Evolutionary conservation across 208 protist genomes (phyloP), one percentile per base, ranked within the genome.

Genomic region (Leishmania lainsoni): DNA sequence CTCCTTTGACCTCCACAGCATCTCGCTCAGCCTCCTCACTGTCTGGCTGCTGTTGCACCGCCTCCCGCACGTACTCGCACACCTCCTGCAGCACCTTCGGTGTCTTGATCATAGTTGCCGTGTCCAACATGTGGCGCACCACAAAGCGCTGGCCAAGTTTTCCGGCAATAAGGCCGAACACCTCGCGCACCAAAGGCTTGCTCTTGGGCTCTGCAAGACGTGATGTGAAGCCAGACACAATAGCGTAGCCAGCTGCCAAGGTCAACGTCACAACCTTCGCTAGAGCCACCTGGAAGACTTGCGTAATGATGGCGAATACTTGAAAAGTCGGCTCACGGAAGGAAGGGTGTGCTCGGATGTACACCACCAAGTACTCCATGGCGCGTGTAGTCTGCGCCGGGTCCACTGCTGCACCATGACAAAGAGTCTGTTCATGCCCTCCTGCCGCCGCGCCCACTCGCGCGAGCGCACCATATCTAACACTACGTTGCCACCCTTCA

Each of bases 271-370:
- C 73, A 14, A 85, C 76, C n/a, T 89, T 86, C 20, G 77, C 75
- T 20, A 95, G 49, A 14, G 84, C 78, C 45, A 82, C 89, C 63
- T 90, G 84, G 42, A 94, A 83, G 17, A 89, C 59, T 32, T 80
- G 78, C 14, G 88, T 17, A 54, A 94, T 84, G 2, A 84, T 70
- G 39, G 90, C 83, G 69, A 94, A 92, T 22, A 96, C 93, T 75
- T 97, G 94, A 75, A 94, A 92, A 51, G 89, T 96, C 20, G 91
- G 91, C 79, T 97, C 93, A 6, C 90, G 78, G 68, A 92, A 94
- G 29, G 89, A 88, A 14, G 94, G 93, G 63, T 93, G 86, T 14
- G 84, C 80, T 35, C 91, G 87, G 4, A 97, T 76, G 66, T 87
- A 95, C 20, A 96, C 91, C n/a, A 96, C 73, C 8, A 96, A 71